Evolutionary conservation across 305 asterid species (phyloP), one percentile per base, ranked within the genome.

Genomic region (Rubia tinctorum): DNA sequence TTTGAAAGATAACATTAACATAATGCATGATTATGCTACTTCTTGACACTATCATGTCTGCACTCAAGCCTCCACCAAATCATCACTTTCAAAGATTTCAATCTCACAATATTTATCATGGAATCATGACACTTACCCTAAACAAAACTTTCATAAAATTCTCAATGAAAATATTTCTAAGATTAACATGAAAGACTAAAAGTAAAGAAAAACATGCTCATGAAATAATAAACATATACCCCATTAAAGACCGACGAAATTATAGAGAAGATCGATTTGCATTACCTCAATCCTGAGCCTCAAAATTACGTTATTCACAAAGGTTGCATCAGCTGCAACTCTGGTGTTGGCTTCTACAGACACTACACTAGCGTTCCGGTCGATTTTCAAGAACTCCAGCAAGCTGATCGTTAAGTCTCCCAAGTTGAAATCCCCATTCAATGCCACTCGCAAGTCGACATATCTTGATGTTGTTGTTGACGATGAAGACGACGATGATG

Each of bases 221-320:
- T 55, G 10, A 55, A 55, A 55, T 55, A n/a, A 53, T 53, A 53
- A 53, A 17, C 8, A 51, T 6, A 6, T 5, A 17, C 14, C 55
- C 5, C 39, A 34, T 34, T 34, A 34, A 34, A 34, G 5, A 34
- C 5, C 39, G 39, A 37, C 0, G 40, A 37, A n/a, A 62, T 6
- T 62, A 27, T 5, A 12, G 22, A 70, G 65, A 1, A 34, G 10
- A 9, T 59, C 10, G 6, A 15, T 53, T 8, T 23, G 39, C 7
- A 76, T 22, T 87, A 89, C 97, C 96, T 88, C 80, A 73, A 84
- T 63, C 78, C 67, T 79, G 58, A 89, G 69, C 82, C 88, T 82
- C 60, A 87, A 73, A 59, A 75, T 60, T 14, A 87, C 59, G 30
- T 47, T 79, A 74, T 75, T 87, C 0, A 80, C 66, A 40, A 78